phyloP scores from a whole-genome alignment of 169 alveolate species.

The Cryptosporidium canis region DNA sequence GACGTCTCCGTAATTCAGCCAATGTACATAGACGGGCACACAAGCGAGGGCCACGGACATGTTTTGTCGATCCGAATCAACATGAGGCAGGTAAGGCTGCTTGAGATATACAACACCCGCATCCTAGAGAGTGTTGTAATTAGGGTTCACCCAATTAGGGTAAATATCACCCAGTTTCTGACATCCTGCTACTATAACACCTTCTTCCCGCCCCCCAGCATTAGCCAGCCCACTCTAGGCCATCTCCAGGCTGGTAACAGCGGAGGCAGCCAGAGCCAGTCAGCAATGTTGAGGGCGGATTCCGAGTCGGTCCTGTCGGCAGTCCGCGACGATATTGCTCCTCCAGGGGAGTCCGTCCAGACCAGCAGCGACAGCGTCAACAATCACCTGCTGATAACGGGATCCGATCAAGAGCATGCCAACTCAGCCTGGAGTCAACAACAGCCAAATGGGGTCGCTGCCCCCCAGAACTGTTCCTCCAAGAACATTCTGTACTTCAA shows the following conservation, averaged over 20 bases:
- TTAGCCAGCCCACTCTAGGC: not conserved
- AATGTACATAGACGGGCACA: conserved; percentile 59
- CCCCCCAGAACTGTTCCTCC: not conserved
- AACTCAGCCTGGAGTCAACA: not conserved
- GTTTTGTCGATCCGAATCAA: conserved; percentile 45
- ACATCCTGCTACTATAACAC: conserved; percentile 36
- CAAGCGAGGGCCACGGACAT: conserved; percentile 51
- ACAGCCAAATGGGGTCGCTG: not conserved
- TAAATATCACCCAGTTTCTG: conserved; percentile 49
- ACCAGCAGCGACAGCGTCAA: too few relatives aligned
- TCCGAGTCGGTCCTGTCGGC: too few relatives aligned
- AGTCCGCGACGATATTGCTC: too few relatives aligned
- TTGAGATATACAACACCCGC: conserved; percentile 1
- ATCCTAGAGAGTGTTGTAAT: conserved; percentile 52
- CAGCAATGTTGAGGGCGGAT: not conserved
- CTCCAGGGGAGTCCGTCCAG: too few relatives aligned
- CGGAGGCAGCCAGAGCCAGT: not conserved
- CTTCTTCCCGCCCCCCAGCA: conserved; percentile 18
- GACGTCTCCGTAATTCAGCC: conserved; percentile 41
- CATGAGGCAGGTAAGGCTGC: conserved; percentile 28
- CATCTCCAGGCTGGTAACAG: not conserved
- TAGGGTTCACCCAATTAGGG: conserved; percentile 60
- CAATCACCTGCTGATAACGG: too few relatives aligned
- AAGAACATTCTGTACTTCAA: conserved; percentile 54
- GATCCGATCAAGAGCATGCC: not conserved